Conservation (phyloP, 805 yeast genomes). For the Saccharomycopsis fibuligera region DNA sequence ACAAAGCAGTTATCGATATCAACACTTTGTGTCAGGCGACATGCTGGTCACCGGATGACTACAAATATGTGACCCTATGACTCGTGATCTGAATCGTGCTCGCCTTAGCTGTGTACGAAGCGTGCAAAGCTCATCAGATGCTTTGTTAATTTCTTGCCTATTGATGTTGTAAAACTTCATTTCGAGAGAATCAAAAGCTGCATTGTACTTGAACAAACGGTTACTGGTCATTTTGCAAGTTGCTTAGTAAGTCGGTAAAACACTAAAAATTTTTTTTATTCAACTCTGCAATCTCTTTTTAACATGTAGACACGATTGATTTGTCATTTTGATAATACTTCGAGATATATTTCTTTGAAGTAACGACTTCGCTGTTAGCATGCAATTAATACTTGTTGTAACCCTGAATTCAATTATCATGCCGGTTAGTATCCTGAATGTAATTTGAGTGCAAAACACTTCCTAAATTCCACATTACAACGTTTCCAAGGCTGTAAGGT, state of each 20-base stretch:
- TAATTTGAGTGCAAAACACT: too few species aligned
- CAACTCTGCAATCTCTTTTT: conserved; percentile 64
- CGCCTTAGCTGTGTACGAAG: conserved; percentile 92
- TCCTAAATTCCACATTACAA: too few species aligned
- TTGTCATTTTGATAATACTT: conserved; percentile 65
- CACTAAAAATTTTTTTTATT: conserved; percentile 69
- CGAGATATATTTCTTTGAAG: conserved; percentile 51
- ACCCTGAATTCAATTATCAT: too few species aligned
- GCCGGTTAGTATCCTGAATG: too few species aligned
- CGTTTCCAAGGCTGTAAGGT: too few species aligned
- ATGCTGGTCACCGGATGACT: too few species aligned
- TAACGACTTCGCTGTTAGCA: conserved; percentile 75
- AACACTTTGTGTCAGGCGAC: conserved; percentile 95
- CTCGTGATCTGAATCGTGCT: conserved; percentile 83
- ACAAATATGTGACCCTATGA: conserved; percentile 82
- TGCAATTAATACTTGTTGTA: conserved; percentile 57
- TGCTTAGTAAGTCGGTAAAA: too few species aligned
- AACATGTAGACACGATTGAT: conserved; percentile 56
- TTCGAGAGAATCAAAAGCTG: conserved; percentile 85
- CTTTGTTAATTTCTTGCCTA: conserved; percentile 87
- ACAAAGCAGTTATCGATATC: conserved; percentile 83
- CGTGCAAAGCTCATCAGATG: conserved; percentile 85
- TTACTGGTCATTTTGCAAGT: too few species aligned
- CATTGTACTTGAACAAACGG: conserved; percentile 74
- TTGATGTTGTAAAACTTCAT: conserved; percentile 87